Conservation (phyloP, 495 filamentous ascomycete species). For the Cryomyces antarcticus region DNA sequence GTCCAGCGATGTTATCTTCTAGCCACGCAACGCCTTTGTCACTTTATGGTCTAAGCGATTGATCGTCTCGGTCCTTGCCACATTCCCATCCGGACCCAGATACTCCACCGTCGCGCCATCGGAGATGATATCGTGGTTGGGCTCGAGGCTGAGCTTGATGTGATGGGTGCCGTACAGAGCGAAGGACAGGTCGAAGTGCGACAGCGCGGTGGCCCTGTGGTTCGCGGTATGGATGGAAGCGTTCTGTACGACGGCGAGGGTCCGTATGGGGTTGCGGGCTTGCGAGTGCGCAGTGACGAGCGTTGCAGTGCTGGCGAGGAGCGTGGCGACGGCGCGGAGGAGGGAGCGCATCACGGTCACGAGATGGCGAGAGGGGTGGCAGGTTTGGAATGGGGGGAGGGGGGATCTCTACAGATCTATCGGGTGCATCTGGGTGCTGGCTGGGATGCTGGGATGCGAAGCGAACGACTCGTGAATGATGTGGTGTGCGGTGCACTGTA, state of each 20-base stretch:
- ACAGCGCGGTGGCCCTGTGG: conserved; percentile 55
- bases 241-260: conserved; percentile 53
- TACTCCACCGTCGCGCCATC: conserved; percentile 56
- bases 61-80: conserved; percentile 40
- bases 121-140: conserved; percentile 76
- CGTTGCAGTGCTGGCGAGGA: not conserved
- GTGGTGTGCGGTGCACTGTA: too few relatives aligned
- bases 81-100: conserved; percentile 44
- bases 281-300: conserved; percentile 41
- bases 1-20: conserved; percentile 29
- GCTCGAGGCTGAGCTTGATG: conserved; percentile 65
- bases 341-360: not conserved
- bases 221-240: conserved; percentile 58
- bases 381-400: too few relatives aligned
- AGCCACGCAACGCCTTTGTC: conserved; percentile 58
- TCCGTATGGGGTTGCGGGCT: conserved; percentile 53
- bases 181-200: conserved; percentile 70
- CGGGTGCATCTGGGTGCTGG: too few relatives aligned
- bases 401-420: too few relatives aligned
- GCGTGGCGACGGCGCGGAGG: not conserved
- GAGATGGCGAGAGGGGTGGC: too few relatives aligned
- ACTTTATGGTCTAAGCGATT: conserved; percentile 54
- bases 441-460: too few relatives aligned
- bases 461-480: too few relatives aligned
- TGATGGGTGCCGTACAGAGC: conserved; percentile 40